phyloP scores from a whole-genome alignment of 352 stramenopile species.

The Phytophthora litchii region DNA sequence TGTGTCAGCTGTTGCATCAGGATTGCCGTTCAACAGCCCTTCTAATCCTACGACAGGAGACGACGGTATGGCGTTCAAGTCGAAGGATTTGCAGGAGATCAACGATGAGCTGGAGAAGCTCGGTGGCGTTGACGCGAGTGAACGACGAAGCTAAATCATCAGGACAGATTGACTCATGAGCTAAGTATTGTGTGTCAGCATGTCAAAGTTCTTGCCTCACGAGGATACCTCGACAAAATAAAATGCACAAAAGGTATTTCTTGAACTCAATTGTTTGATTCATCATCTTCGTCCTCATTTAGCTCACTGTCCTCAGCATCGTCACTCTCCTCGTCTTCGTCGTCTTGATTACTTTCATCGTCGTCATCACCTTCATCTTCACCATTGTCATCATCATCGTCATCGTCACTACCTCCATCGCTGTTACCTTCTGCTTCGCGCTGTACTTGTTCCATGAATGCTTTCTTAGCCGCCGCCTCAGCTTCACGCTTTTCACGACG shows the following conservation, averaged over 20 bases:
- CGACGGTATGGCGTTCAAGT: constrained; percentile 47
- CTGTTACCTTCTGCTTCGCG: constrained; percentile 16
- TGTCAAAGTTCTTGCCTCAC: neutral
- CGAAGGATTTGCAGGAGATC: constrained; percentile 70
- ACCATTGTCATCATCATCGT: constrained; percentile 22
- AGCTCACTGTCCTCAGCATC: constrained; percentile 33
- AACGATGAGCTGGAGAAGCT: constrained; percentile 76
- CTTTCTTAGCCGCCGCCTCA: constrained; percentile 55
- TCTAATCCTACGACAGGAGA: constrained; percentile 14
- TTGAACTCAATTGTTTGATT: constrained; percentile 3
- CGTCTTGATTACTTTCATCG: constrained; percentile 3
- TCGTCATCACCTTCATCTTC: constrained; percentile 29
- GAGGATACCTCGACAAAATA: constrained; percentile 2
- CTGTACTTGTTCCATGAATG: constrained; percentile 59
- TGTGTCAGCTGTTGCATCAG: constrained; percentile 45
- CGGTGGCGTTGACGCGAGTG: constrained; percentile 39
- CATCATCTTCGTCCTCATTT: constrained; percentile 20
- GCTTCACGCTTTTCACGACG: constrained; percentile 62
- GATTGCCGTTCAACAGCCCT: constrained; percentile 43
- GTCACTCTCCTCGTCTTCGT: constrained; percentile 24
- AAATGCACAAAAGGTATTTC: constrained; percentile 15
- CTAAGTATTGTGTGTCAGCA: neutral
- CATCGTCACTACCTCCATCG: constrained; percentile 14
- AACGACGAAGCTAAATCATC: constrained; percentile 29
- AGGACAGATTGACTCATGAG: constrained; percentile 5